phyloP scores from a whole-genome alignment of 75 land plant genomes.

The Selaginella moellendorffii region DNA sequence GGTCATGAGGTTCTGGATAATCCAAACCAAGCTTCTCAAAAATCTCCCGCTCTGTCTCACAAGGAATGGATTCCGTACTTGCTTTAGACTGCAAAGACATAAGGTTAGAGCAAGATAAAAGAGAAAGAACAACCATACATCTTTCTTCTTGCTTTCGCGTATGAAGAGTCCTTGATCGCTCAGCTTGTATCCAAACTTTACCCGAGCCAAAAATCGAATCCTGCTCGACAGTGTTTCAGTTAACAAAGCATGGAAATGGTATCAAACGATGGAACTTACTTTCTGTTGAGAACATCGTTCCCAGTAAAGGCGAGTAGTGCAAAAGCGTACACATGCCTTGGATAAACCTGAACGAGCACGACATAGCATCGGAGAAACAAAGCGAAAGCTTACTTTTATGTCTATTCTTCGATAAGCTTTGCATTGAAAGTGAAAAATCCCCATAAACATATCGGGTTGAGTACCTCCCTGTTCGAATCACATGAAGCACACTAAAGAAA shows the following conservation, averaged over 20 bases:
- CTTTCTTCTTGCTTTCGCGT: slow-evolving; percentile 12
- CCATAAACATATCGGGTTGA: slow-evolving; percentile 15
- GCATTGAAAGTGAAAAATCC: slow-evolving; percentile 8
- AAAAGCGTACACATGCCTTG: slow-evolving; percentile 13
- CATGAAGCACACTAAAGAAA: background rate
- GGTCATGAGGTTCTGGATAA: slow-evolving; percentile 19
- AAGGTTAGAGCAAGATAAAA: background rate
- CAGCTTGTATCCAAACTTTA: slow-evolving; percentile 13
- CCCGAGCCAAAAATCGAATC: slow-evolving; percentile 15
- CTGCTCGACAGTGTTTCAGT: slow-evolving; percentile 4
- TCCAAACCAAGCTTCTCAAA: slow-evolving; percentile 14
- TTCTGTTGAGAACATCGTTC: slow-evolving; percentile 21
- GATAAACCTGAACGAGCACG: slow-evolving; percentile 22
- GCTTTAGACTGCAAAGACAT: slow-evolving; percentile 10
- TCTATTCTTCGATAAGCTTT: slow-evolving; percentile 8
- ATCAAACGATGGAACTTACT: slow-evolving; percentile 4
- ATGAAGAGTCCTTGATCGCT: slow-evolving; percentile 17
- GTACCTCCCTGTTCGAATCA: slow-evolving; percentile 2
- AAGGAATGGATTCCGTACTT: slow-evolving; percentile 9
- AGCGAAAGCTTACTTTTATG: slow-evolving; percentile 15
- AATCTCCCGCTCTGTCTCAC: slow-evolving; percentile 15
- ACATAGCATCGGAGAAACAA: no score
- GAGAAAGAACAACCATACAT: background rate
- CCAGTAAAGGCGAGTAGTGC: slow-evolving; percentile 18
- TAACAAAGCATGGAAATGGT: background rate